Base-by-base conservation (phyloP, 495 filamentous ascomycete genomes). In the Mytilinidion resinicola region DNA sequence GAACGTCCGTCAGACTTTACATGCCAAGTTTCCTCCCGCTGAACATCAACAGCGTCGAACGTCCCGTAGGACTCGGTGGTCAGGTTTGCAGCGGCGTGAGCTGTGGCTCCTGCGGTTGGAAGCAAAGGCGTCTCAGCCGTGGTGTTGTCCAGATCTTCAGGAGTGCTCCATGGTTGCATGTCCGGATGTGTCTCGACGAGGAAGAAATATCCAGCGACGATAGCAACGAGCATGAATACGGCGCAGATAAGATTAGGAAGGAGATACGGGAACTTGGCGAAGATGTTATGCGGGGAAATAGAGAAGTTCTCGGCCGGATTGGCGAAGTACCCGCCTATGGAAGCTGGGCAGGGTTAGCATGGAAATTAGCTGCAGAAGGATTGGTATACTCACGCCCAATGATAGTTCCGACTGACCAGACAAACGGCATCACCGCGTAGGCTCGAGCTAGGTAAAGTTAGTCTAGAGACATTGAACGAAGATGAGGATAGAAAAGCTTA, bases 351-450 rank as follows among this genome's bases (percentile, higher is more conserved):
- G 37, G 44, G 9, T 65, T 48, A 55, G 54, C 50, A 57, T 36
- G 8, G 4, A 9, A 33, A 46, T 1, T 20, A 34, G 39, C n/a
- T 34, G 4, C 19, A 25, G 10, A 15, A 64, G 37, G 1, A 39
- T n/a, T 10, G 2, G 8, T 41, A 34, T 21, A 50, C 59, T 62
- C 62, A 62, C 62, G 89, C 6, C 89, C 89, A 56, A 91, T 80
- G 55, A 91, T 91, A 17, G 88, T 91, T 36, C 88, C 89, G 57
- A 95, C 84, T 30, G 81, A 85, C 89, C 89, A 95, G 34, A 91
- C 85, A 69, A 92, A 92, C 11, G 89, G 89, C 88, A 92, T 86
- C 34, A 93, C 80, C 7, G 89, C 85, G 70, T 87, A 93, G 20
- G 88, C 89, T 63, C 81, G 79, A 55, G 88, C 87, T 90, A 60